phyloP scores from a whole-genome alignment of 192 early-diverging fungal species.

The Coemansia reversa region DNA sequence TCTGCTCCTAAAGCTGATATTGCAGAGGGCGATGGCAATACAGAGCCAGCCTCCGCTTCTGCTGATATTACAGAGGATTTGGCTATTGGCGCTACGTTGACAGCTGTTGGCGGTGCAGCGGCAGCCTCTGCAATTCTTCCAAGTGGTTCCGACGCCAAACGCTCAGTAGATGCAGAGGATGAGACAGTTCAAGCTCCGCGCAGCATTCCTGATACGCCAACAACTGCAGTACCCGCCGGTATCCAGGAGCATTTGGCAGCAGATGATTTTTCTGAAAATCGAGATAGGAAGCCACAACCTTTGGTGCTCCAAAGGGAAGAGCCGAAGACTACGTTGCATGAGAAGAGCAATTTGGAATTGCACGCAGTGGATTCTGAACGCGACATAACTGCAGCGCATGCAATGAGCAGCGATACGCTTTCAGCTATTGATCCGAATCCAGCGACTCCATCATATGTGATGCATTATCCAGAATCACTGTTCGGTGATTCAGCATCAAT shows the following conservation, averaged over 20 bases:
- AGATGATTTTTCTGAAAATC: background rate
- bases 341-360: background rate
- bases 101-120: constrained; percentile 4
- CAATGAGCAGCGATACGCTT: constrained; percentile 16
- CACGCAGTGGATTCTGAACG: background rate
- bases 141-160: background rate
- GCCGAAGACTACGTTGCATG: background rate
- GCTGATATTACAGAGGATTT: background rate
- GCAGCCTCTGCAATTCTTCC: background rate
- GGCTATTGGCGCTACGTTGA: background rate
- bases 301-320: background rate
- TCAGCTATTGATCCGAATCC: constrained; percentile 10
- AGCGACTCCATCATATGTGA: constrained; percentile 45
- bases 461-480: constrained; percentile 51
- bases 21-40: background rate
- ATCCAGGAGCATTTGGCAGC: background rate
- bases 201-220: constrained; percentile 5
- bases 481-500: constrained; percentile 44
- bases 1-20: background rate
- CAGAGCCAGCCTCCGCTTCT: background rate
- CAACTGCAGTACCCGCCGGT: background rate
- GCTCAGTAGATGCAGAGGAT: background rate
- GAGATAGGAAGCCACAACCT: background rate
- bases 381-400: constrained; percentile 4
- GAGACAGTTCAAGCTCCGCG: background rate